Evolutionary conservation across 805 yeast species (phyloP).

Genomic region (Schwanniomyces polymorphus): DNA sequence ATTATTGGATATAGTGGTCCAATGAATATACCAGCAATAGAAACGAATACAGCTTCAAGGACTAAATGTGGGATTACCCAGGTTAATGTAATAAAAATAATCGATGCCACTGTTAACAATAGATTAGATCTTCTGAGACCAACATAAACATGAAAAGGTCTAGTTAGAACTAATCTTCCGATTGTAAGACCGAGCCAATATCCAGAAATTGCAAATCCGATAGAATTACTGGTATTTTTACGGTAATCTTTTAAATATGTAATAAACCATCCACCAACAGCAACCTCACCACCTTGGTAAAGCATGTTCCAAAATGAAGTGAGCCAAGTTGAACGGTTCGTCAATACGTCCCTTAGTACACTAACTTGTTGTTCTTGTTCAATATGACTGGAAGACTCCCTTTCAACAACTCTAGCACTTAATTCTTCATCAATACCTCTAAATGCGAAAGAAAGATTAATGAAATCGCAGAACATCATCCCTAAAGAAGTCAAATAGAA

Average conservation of each 20-base stretch:
- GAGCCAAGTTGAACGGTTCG: slow-evolving; percentile 42
- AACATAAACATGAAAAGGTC: slow-evolving; percentile 30
- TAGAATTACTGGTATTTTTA: slow-evolving; percentile 42
- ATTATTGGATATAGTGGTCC: slow-evolving; percentile 66
- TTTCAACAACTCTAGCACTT: slow-evolving; percentile 27
- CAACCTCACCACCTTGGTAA: slow-evolving; percentile 70
- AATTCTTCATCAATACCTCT: slow-evolving; percentile 48
- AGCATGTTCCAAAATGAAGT: slow-evolving; percentile 56
- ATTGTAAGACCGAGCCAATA: slow-evolving; percentile 71
- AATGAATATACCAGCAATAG: slow-evolving; percentile 56
- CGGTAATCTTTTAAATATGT: slow-evolving; percentile 60
- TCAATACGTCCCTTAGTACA: slow-evolving; percentile 37
- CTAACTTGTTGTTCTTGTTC: slow-evolving; percentile 6
- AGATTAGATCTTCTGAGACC: slow-evolving; percentile 48
- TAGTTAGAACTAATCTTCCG: slow-evolving; percentile 57
- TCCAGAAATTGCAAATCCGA: slow-evolving; percentile 67
- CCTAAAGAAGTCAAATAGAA: slow-evolving; percentile 50
- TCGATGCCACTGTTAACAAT: slow-evolving; percentile 30
- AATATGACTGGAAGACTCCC: slow-evolving; percentile 7
- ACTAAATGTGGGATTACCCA: slow-evolving; percentile 50
- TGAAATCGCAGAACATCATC: slow-evolving; percentile 29
- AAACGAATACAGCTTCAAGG: slow-evolving; percentile 47
- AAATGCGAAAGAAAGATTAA: slow-evolving; percentile 44
- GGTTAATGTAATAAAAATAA: slow-evolving; percentile 39
- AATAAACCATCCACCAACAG: slow-evolving; percentile 71